phyloP scores from a whole-genome alignment of 2,329 filamentous ascomycete species.

The Colletotrichum lentis region DNA sequence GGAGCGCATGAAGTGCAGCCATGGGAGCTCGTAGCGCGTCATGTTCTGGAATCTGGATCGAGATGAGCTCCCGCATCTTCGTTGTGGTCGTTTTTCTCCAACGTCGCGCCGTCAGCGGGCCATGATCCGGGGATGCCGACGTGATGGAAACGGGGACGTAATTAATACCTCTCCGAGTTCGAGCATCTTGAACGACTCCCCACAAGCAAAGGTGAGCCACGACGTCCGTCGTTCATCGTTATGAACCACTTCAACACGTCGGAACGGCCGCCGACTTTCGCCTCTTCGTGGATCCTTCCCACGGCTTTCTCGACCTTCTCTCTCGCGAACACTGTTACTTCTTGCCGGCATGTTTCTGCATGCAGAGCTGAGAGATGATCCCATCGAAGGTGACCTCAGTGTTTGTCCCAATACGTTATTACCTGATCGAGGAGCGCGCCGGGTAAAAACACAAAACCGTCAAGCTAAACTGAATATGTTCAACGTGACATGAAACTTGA shows the following conservation, averaged over 20 bases:
- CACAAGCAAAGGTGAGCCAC: constrained; percentile 63
- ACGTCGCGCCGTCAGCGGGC: background rate
- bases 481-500: too few relatives aligned
- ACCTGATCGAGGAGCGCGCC: too few relatives aligned
- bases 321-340: constrained; percentile 43
- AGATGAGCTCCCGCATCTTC: constrained; percentile 20
- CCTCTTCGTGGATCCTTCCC: constrained; percentile 54
- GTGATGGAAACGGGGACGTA: background rate
- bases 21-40: constrained; percentile 16
- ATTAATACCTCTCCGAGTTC: constrained; percentile 46
- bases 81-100: constrained; percentile 22
- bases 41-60: constrained; percentile 22
- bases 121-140: background rate
- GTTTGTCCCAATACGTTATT: too few relatives aligned
- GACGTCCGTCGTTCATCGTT: constrained; percentile 63
- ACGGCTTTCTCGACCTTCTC: constrained; percentile 52
- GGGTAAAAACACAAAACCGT: too few relatives aligned
- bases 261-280: constrained; percentile 44
- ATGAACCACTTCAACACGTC: constrained; percentile 64
- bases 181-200: constrained; percentile 62
- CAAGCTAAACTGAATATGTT: too few relatives aligned
- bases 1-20: constrained; percentile 8
- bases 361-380: too few relatives aligned
- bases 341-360: too few relatives aligned
- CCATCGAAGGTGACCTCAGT: too few relatives aligned